phyloP scores from a whole-genome alignment of 1,284 basidiomycete genomes.

The Amylostereum areolatum region DNA sequence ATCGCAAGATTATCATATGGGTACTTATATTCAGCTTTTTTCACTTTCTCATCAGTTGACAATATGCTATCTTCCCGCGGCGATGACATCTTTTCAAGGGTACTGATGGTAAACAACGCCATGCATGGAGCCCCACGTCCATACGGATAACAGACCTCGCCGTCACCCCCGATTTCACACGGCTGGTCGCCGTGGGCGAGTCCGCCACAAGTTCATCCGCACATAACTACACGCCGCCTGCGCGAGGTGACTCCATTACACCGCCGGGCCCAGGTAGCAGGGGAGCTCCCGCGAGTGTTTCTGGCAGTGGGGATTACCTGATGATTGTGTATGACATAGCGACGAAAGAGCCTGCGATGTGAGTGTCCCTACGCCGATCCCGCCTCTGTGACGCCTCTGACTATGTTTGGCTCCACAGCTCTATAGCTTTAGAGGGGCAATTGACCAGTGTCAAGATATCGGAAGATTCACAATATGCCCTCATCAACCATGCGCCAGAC shows the following conservation, averaged over 20 bases:
- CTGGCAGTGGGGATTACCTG: slow-evolving; percentile 43
- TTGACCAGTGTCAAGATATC: slow-evolving; percentile 88
- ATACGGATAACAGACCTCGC: slow-evolving; percentile 87
- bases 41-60: slow-evolving; percentile 2
- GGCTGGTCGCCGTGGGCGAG: slow-evolving; percentile 81
- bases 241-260: slow-evolving; percentile 26
- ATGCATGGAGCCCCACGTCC: slow-evolving; percentile 69
- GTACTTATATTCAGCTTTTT: slow-evolving; percentile 37
- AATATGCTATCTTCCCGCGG: background rate
- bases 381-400: background rate
- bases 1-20: slow-evolving; percentile 86
- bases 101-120: slow-evolving; percentile 62
- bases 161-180: slow-evolving; percentile 80
- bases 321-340: slow-evolving; percentile 74
- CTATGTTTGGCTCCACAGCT: slow-evolving; percentile 33
- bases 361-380: slow-evolving; percentile 25
- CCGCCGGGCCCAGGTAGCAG: slow-evolving; percentile 27
- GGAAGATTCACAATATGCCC: slow-evolving; percentile 78
- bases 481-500: slow-evolving; percentile 84
- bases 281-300: slow-evolving; percentile 30
- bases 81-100: slow-evolving; percentile 41
- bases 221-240: slow-evolving; percentile 15
- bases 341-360: slow-evolving; percentile 60
- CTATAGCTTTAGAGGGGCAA: slow-evolving; percentile 67
- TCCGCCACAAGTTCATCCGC: slow-evolving; percentile 27